phyloP scores from a whole-genome alignment of 148 eudicot species.

The Nepenthes gracilis region DNA sequence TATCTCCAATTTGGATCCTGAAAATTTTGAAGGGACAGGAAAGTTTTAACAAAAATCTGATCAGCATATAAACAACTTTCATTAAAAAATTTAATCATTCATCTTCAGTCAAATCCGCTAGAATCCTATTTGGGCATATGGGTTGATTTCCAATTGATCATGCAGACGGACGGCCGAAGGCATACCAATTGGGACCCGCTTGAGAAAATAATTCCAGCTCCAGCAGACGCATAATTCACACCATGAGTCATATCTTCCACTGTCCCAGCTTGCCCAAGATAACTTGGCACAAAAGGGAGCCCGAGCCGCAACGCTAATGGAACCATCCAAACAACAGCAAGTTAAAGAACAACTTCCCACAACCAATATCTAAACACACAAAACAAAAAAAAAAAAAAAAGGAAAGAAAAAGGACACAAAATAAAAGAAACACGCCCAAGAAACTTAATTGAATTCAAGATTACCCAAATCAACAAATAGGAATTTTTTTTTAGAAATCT shows the following conservation, averaged over 20 bases:
- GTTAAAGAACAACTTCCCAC: not conserved
- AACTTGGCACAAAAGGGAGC: conserved; percentile 78
- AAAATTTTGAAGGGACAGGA: too few species aligned
- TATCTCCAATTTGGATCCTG: too few species aligned
- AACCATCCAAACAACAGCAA: not conserved
- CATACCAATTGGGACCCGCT: conserved; percentile 83
- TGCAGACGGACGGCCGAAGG: too few species aligned
- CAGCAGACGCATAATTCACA: conserved; percentile 95
- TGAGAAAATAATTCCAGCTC: conserved; percentile 83
- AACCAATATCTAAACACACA: not conserved
- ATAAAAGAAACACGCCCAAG: not conserved
- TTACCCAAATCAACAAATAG: not conserved
- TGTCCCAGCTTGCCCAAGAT: conserved; percentile 53
- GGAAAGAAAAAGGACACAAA: not conserved
- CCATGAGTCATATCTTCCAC: conserved; percentile 73
- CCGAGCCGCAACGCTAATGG: conserved; percentile 58
- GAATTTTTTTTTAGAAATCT: not conserved
- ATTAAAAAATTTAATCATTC: too few species aligned
- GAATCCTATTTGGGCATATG: too few species aligned
- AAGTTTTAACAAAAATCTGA: too few species aligned
- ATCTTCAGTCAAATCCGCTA: too few species aligned
- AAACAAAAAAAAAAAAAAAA: not conserved
- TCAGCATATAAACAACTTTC: too few species aligned
- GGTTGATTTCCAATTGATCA: too few species aligned
- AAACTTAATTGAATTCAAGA: not conserved